phyloP scores from a whole-genome alignment of 2,329 filamentous ascomycete genomes.

The Penicillium oxalicum region DNA sequence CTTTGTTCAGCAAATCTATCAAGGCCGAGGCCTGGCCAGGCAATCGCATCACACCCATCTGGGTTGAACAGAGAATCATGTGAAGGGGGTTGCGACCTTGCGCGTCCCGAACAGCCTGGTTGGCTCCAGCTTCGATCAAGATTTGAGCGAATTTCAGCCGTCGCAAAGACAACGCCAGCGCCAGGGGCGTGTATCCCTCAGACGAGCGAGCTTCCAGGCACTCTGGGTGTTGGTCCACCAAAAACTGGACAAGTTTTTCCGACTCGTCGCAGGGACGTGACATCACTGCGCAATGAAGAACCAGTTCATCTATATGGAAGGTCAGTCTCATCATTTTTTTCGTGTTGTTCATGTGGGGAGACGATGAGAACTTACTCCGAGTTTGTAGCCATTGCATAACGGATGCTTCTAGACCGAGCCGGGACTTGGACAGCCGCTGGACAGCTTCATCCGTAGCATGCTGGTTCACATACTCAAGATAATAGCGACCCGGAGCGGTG shows the following conservation, averaged over 20 bases:
- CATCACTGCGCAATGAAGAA: conserved; percentile 61
- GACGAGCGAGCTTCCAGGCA: conserved; percentile 54
- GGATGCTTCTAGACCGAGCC: conserved; percentile 58
- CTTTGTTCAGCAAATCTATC: conserved; percentile 54
- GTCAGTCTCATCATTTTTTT: not conserved
- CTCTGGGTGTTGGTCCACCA: conserved; percentile 57
- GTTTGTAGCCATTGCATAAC: conserved; percentile 46
- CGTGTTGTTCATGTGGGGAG: too few relatives aligned
- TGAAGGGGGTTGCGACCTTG: conserved; percentile 65
- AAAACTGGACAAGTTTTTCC: conserved; percentile 56
- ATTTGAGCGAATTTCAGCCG: conserved; percentile 41
- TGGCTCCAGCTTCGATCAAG: conserved; percentile 62
- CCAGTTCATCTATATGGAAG: conserved; percentile 37
- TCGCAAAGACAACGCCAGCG: conserved; percentile 55
- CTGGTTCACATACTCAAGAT: conserved; percentile 60
- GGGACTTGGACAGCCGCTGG: conserved; percentile 53
- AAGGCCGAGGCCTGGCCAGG: conserved; percentile 51
- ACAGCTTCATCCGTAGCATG: conserved; percentile 58
- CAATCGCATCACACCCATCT: conserved; percentile 18
- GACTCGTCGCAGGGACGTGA: conserved; percentile 40
- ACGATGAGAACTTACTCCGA: conserved; percentile 44
- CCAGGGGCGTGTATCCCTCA: conserved; percentile 55
- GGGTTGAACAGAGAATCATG: conserved; percentile 37
- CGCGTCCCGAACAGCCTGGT: conserved; percentile 59
- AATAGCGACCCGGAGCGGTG: conserved; percentile 61